Evolutionary conservation across 139 green algal species (phyloP).

Genomic region (Pycnococcus provasolii): DNA sequence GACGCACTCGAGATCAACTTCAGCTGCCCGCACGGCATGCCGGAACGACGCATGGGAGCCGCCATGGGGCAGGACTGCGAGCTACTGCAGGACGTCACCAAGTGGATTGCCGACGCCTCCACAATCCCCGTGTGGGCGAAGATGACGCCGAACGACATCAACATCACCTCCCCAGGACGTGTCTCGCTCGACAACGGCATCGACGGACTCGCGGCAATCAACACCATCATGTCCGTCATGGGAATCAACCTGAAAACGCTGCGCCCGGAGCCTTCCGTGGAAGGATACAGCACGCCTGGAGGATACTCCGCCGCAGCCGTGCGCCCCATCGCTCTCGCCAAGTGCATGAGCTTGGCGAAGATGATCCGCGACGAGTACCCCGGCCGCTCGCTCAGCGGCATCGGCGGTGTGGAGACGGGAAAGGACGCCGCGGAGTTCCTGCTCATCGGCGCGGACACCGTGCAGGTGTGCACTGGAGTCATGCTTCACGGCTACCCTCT

Average conservation of each 20-base stretch:
- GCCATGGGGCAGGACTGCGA: slow-evolving; percentile 69
- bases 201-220: slow-evolving; percentile 51
- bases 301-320: slow-evolving; percentile 76
- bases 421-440: slow-evolving; percentile 91
- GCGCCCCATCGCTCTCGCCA: slow-evolving; percentile 91
- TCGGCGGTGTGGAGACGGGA: slow-evolving; percentile 81
- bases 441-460: slow-evolving; percentile 77
- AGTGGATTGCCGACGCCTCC: slow-evolving; percentile 75
- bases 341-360: slow-evolving; percentile 52
- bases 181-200: slow-evolving; percentile 16
- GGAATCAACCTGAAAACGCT: slow-evolving; percentile 89
- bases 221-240: slow-evolving; percentile 81
- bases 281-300: slow-evolving; percentile 63
- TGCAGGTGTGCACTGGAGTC: slow-evolving; percentile 95
- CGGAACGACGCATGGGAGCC: slow-evolving; percentile 55
- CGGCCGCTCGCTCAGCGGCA: slow-evolving; percentile 46
- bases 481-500: slow-evolving; percentile 94
- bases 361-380: slow-evolving; percentile 61
- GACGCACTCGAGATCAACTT: slow-evolving; percentile 95
- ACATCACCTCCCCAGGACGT: slow-evolving; percentile 57
- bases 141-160: slow-evolving; percentile 98
- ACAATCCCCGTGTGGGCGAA: slow-evolving; percentile 91
- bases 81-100: slow-evolving; percentile 61
- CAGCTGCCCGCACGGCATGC: slow-evolving; percentile 82
- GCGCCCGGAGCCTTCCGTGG: slow-evolving; percentile 55